These are phyloP conservation scores for Saccharomyces hybrid DNA, from an alignment of 1,139 yeast genomes.

Conservation along the genomic window DNA sequence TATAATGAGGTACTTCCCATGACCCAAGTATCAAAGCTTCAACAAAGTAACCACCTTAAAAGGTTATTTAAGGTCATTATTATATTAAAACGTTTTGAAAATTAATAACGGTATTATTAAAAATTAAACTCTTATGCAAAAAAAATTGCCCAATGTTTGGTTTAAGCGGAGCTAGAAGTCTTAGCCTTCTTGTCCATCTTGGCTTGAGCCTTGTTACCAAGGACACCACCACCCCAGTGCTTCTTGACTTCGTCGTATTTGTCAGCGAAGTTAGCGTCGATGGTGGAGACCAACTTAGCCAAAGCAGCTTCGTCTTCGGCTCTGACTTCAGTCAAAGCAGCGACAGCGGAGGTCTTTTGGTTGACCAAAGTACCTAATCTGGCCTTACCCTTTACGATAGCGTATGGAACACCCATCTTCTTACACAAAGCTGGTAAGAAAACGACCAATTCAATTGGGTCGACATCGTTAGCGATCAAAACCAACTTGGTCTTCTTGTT, in stretches of 20 bases:
- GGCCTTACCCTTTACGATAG: slow-evolving; percentile 97
- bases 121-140: background rate
- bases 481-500: slow-evolving; percentile 97
- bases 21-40: background rate
- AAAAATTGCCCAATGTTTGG: slow-evolving; percentile 32
- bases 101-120: background rate
- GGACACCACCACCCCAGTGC: slow-evolving; percentile 99
- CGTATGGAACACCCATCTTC: slow-evolving; percentile 46
- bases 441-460: too few relatives aligned
- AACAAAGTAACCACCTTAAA: background rate
- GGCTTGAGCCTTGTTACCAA: slow-evolving; percentile 88
- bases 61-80: background rate
- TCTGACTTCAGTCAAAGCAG: slow-evolving; percentile 73
- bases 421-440: too few relatives aligned
- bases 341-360: slow-evolving; percentile 94
- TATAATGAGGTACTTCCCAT: background rate
- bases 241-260: slow-evolving; percentile 92
- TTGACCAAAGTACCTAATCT: slow-evolving; percentile 96
- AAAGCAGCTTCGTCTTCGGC: slow-evolving; percentile 55
- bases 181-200: slow-evolving; percentile 53
- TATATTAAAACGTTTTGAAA: slow-evolving; percentile 17
- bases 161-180: slow-evolving; percentile 34
- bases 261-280: slow-evolving; percentile 84
- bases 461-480: slow-evolving; percentile 54
- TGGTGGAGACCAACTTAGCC: slow-evolving; percentile 84